Percentiles rank a stretch among this genome's conserved stretches.
These are phyloP conservation scores for Fusarium chlamydosporum DNA, from an alignment of 2,329 filamentous ascomycete genomes.

Conservation along the genomic window DNA sequence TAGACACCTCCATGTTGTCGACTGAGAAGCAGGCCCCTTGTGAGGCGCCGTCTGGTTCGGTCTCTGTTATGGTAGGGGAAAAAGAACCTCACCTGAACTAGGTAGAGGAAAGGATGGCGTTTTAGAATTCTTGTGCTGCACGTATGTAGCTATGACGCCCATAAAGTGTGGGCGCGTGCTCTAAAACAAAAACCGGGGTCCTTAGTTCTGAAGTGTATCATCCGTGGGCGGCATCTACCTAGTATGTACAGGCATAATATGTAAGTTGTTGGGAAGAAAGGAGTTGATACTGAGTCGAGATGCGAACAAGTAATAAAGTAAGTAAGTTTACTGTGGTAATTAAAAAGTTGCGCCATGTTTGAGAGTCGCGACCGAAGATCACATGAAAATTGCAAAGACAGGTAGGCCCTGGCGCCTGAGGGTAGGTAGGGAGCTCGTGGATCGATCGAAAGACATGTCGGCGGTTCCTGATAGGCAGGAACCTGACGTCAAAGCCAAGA, in stretches of 20 bases:
- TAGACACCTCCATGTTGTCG: constrained; percentile 54
- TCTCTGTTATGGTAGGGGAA: constrained; percentile 22
- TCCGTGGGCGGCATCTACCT: constrained; percentile 21
- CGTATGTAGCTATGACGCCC: constrained; percentile 48
- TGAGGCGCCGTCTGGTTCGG: constrained; percentile 31
- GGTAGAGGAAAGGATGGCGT: constrained; percentile 14
- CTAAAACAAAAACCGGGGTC: constrained; percentile 41
- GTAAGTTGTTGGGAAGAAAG: constrained; percentile 2
- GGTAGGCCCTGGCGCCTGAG: background rate
- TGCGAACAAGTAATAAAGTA: background rate
- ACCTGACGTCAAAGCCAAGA: constrained; percentile 48
- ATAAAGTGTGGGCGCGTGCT: constrained; percentile 39
- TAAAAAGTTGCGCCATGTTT: constrained; percentile 15
- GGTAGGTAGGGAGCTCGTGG: constrained; percentile 5
- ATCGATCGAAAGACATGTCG: constrained; percentile 33
- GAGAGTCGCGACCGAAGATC: constrained; percentile 22
- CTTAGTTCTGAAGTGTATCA: constrained; percentile 32
- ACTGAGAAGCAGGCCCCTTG: constrained; percentile 35
- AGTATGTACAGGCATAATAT: background rate
- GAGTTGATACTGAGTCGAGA: constrained; percentile 3
- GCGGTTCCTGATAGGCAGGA: constrained; percentile 49
- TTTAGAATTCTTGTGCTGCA: constrained; percentile 20
- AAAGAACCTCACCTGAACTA: constrained; percentile 6
- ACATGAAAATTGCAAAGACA: constrained; percentile 30
- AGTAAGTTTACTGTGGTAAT: constrained; percentile 1